Conservation (phyloP, 768 basidiomycete genomes). For the Boletus fagicola region DNA sequence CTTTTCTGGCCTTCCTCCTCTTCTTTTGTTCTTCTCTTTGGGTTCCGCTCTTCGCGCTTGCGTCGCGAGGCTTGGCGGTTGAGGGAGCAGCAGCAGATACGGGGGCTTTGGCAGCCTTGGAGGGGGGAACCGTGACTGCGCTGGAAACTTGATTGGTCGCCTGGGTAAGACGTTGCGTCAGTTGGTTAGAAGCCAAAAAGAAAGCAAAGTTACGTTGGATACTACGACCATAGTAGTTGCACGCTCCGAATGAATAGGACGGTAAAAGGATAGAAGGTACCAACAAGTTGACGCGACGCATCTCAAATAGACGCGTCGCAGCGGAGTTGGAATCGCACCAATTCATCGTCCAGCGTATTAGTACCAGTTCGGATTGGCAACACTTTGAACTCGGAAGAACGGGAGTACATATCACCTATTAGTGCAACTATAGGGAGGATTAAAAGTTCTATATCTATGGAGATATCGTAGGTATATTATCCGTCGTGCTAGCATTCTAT, state of each 20-base stretch:
- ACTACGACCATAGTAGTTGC: neutral
- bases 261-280: neutral
- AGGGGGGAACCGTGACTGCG: slow-evolving; percentile 28
- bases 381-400: too few relatives aligned
- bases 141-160: neutral
- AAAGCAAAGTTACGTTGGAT: neutral
- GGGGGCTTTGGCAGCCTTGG: slow-evolving; percentile 35
- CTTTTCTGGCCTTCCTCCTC: slow-evolving; percentile 55
- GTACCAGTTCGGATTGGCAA: too few relatives aligned
- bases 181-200: neutral
- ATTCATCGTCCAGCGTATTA: too few relatives aligned
- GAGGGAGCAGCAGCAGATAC: slow-evolving; percentile 36
- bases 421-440: neutral
- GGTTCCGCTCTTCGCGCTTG: slow-evolving; percentile 14
- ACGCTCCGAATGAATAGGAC: neutral
- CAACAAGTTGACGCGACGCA: slow-evolving; percentile 9
- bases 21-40: slow-evolving; percentile 46
- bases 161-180: neutral
- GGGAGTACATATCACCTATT: too few relatives aligned
- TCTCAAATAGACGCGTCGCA: slow-evolving; percentile 16
- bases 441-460: neutral
- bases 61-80: slow-evolving; percentile 35
- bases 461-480: neutral
- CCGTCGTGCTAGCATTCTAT: too few relatives aligned
- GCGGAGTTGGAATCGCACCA: slow-evolving; percentile 12